Evolutionary conservation across 208 protist genomes (phyloP), one percentile per base, ranked within the genome.

Genomic region (Strigomonas culicis): DNA sequence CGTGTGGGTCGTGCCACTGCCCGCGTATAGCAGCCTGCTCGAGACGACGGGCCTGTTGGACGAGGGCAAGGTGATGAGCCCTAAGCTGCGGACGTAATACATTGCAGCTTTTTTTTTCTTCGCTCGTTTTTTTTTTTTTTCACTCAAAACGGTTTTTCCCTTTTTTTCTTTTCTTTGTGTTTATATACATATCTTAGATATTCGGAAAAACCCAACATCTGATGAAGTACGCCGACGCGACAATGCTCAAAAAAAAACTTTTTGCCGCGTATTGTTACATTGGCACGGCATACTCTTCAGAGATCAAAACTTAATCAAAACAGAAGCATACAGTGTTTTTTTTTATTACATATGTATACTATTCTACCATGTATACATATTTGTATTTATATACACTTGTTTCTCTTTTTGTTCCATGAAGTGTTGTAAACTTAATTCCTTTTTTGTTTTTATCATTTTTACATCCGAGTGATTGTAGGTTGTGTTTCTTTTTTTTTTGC

Each of bases 1-100:
- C n/a, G 64, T 69, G 43, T 77, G 72, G 72, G 60, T 71, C 8
- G 72, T 77, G 39, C 66, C 72, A 36, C 65, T 77, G 66, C 34
- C 1, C 7, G 39, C 53, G 32, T 57, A 70, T 63, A 59, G 63
- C 47, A 43, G 21, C 25, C 32, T 75, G 25, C 51, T 64, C 4
- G 59, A 34, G 55, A 44, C 44, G 32, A 31, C 19, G 8, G 8
- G n/a, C 21, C 30, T n/a, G 7, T 25, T 4, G 7, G 8, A 58
- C 52, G 25, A 30, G 11, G 30, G 52, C 30, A 30, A 31, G 43
- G 31, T 28, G 30, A 15, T n/a, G n/a, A n/a, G n/a, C n/a, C n/a
- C n/a, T n/a, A n/a, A 22, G 47, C n/a, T 53, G 47, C 13, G 7
- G 17, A 8, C 13, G 6, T 8, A 27, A n/a, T 8, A 53, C 19